phyloP scores from a whole-genome alignment of 2,329 filamentous ascomycete genomes.

The Calonectria pseudoturangicola region DNA sequence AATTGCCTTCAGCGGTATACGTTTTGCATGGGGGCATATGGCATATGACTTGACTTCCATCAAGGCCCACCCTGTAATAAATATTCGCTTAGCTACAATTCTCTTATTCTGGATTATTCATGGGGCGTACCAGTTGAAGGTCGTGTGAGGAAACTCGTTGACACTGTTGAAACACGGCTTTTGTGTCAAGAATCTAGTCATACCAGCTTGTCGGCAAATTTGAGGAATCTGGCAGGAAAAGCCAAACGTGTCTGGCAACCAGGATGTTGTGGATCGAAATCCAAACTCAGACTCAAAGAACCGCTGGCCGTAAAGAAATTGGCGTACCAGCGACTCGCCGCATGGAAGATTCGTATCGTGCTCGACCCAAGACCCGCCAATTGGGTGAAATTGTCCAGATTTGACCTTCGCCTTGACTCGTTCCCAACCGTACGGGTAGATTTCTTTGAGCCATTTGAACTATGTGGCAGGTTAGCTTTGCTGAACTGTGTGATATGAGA shows the following conservation, averaged over 20 bases:
- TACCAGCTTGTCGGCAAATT: conserved; percentile 91
- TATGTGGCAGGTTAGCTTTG: neutral
- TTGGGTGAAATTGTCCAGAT: conserved; percentile 92
- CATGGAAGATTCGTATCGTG: conserved; percentile 98
- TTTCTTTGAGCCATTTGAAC: conserved; percentile 95
- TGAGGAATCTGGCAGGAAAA: conserved; percentile 97
- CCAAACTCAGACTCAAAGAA: conserved; percentile 97
- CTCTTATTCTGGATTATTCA: neutral
- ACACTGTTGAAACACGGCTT: conserved; percentile 99
- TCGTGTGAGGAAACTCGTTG: conserved; percentile 98
- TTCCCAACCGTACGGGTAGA: conserved; percentile 92
- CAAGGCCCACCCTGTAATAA: conserved; percentile 86
- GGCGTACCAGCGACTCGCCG: conserved; percentile 93
- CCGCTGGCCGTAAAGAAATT: conserved; percentile 96
- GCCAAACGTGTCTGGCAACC: conserved; percentile 98
- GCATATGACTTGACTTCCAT: conserved; percentile 96
- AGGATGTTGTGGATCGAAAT: conserved; percentile 91
- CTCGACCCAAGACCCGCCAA: conserved; percentile 98
- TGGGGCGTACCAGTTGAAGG: conserved; percentile 82
- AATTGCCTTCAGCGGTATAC: conserved; percentile 94
- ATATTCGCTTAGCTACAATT: neutral
- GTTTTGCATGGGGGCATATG: conserved; percentile 98
- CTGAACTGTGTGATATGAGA: conserved; percentile 89
- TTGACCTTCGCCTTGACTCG: conserved; percentile 94
- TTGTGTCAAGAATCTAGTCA: conserved; percentile 97